Conservation (phyloP, 768 basidiomycete genomes). For the Dioszegia aurantiaca region DNA sequence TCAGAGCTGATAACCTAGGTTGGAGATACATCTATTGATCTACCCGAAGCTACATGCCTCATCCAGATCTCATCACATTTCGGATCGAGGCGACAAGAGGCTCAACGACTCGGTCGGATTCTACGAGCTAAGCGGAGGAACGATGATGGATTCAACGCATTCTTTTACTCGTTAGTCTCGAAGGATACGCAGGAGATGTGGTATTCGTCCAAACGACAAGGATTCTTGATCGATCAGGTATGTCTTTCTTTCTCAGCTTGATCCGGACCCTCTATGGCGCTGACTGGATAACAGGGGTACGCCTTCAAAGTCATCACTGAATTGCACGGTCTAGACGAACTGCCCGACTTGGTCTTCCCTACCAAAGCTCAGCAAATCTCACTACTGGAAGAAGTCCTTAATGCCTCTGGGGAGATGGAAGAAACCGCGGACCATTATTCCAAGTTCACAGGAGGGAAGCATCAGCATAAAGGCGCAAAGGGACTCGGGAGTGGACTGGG, state of each 20-base stretch:
- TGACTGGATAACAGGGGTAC: constrained; percentile 61
- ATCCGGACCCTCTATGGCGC: no score
- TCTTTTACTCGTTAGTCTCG: constrained; percentile 87
- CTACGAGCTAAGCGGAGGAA: constrained; percentile 94
- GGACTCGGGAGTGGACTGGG: constrained; percentile 12
- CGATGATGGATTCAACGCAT: constrained; percentile 99
- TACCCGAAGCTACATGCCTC: constrained; percentile 97
- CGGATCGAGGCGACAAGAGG: constrained; percentile 91
- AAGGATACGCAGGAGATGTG: constrained; percentile 96
- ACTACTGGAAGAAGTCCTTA: constrained; percentile 83
- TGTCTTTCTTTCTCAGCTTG: no score
- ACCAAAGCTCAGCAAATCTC: constrained; percentile 93
- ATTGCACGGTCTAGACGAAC: constrained; percentile 81
- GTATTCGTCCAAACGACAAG: constrained; percentile 97
- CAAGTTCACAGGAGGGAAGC: constrained; percentile 39
- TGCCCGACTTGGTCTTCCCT: constrained; percentile 86
- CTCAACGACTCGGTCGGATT: constrained; percentile 70
- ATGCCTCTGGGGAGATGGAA: constrained; percentile 76
- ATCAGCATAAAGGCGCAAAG: constrained; percentile 21
- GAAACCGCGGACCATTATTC: constrained; percentile 47
- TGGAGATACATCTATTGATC: constrained; percentile 96
- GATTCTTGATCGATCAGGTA: constrained; percentile 91
- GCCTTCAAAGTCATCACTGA: constrained; percentile 99
- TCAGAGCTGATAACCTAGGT: constrained; percentile 9
- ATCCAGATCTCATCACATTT: constrained; percentile 99